A percentile compares a stretch with the other conserved stretches of the same genome.
These are phyloP conservation scores for Bothia castanella DNA, from an alignment of 1,284 basidiomycete species.

Conservation along the genomic window DNA sequence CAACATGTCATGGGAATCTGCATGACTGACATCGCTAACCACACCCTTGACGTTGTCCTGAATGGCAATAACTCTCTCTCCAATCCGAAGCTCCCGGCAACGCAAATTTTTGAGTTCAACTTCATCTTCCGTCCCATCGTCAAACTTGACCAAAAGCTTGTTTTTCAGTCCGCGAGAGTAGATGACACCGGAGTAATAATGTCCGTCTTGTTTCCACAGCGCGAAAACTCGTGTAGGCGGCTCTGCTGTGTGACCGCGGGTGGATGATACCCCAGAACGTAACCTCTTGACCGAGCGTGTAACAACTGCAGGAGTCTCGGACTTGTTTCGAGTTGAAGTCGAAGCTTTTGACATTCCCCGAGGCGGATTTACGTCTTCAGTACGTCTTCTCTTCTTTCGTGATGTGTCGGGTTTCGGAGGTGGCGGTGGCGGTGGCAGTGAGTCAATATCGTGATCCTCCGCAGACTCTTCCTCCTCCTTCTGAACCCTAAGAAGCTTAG, in stretches of 20 bases:
- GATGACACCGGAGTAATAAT: slow-evolving; percentile 61
- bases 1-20: slow-evolving; percentile 35
- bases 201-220: slow-evolving; percentile 55
- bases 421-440: slow-evolving; percentile 25
- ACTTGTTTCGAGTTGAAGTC: slow-evolving; percentile 31
- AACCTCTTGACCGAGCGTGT: slow-evolving; percentile 33
- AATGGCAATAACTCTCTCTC: slow-evolving; percentile 52
- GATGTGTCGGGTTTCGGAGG: slow-evolving; percentile 18
- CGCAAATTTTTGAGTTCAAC: slow-evolving; percentile 57
- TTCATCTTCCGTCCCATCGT: slow-evolving; percentile 48
- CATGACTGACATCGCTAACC: slow-evolving; percentile 38
- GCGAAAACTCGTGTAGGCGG: slow-evolving; percentile 59
- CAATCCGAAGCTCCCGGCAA: slow-evolving; percentile 43
- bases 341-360: slow-evolving; percentile 25
- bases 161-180: slow-evolving; percentile 32
- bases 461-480: slow-evolving; percentile 40
- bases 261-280: slow-evolving; percentile 30
- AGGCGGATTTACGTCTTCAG: slow-evolving; percentile 23
- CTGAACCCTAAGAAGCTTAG: slow-evolving; percentile 15
- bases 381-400: slow-evolving; percentile 56
- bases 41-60: slow-evolving; percentile 30
- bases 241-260: slow-evolving; percentile 17
- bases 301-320: slow-evolving; percentile 27
- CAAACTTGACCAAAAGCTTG: slow-evolving; percentile 54
- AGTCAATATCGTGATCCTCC: slow-evolving; percentile 28